Percentiles rank a stretch among this genome's conserved stretches.
phyloP scores from a whole-genome alignment of 2,329 filamentous ascomycete species.

The Claviceps fusiformis region DNA sequence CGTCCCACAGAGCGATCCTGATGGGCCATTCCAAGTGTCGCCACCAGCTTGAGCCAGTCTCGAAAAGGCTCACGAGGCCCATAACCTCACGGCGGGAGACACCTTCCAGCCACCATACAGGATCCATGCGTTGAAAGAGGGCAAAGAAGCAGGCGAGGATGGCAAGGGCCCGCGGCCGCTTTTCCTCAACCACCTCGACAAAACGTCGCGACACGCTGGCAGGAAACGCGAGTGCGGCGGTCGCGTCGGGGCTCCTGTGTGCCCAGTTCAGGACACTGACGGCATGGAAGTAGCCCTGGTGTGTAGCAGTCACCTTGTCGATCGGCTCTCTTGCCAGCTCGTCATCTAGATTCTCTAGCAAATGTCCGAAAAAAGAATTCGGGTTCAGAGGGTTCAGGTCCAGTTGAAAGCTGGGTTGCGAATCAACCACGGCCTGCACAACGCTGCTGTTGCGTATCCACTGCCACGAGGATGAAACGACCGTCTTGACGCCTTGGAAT shows the following conservation, averaged over 20 bases:
- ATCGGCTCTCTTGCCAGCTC: conserved; percentile 30
- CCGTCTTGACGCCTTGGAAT: conserved; percentile 52
- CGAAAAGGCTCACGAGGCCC: conserved; percentile 46
- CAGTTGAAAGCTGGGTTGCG: conserved; percentile 47
- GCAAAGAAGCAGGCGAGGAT: conserved; percentile 56
- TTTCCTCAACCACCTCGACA: conserved; percentile 44
- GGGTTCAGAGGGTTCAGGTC: conserved; percentile 38
- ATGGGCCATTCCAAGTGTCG: conserved; percentile 47
- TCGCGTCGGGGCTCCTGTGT: conserved; percentile 44
- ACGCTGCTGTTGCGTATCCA: conserved; percentile 45
- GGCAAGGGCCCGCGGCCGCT: conserved; percentile 46
- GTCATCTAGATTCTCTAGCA: conserved; percentile 44
- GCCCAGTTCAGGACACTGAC: conserved; percentile 56
- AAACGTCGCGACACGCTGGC: conserved; percentile 49
- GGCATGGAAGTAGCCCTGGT: conserved; percentile 47
- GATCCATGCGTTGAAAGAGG: conserved; percentile 46
- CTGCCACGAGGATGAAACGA: conserved; percentile 50
- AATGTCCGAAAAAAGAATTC: conserved; percentile 45
- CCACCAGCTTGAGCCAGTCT: conserved; percentile 47
- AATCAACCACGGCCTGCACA: conserved; percentile 48
- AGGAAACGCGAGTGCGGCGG: conserved; percentile 48
- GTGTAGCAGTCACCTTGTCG: conserved; percentile 18
- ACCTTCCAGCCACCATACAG: conserved; percentile 57
- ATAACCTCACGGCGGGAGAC: conserved; percentile 52
- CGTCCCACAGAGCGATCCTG: conserved; percentile 44